Conservation (phyloP, 495 filamentous ascomycete species). For the Durotheca rogersii region DNA sequence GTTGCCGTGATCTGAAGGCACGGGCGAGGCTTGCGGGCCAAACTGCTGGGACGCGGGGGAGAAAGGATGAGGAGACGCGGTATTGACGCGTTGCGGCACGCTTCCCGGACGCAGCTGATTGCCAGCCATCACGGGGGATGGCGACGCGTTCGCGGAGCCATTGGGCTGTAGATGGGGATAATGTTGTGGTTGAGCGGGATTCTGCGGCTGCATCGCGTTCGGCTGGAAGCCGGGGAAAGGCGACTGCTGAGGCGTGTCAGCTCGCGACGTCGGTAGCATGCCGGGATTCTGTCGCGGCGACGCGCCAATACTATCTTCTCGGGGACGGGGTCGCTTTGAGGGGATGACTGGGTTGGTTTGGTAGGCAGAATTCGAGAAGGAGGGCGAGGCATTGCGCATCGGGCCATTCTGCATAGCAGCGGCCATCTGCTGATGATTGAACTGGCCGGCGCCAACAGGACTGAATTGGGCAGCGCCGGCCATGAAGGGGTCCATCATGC, state of each 20-base stretch:
- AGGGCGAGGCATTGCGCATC: constrained; percentile 76
- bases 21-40: constrained; percentile 72
- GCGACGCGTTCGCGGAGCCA: constrained; percentile 76
- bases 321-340: constrained; percentile 78
- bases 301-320: constrained; percentile 78
- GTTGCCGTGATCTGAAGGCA: constrained; percentile 73
- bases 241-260: constrained; percentile 84
- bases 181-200: constrained; percentile 59
- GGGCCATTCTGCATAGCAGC: constrained; percentile 80
- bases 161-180: constrained; percentile 85
- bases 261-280: constrained; percentile 77
- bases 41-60: constrained; percentile 77
- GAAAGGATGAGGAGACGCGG: constrained; percentile 88
- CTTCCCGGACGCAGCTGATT: constrained; percentile 68
- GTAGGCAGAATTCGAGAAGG: constrained; percentile 69
- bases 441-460: constrained; percentile 42
- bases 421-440: constrained; percentile 63
- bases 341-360: constrained; percentile 81
- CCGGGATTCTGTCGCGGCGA: constrained; percentile 78
- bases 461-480: constrained; percentile 54
- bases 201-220: constrained; percentile 58
- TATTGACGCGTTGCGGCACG: constrained; percentile 79
- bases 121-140: constrained; percentile 73
- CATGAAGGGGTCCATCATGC: constrained; percentile 61
- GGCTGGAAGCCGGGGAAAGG: constrained; percentile 61